Base-by-base conservation (phyloP, 495 filamentous ascomycete genomes). In the Podospora pseudopauciseta region DNA sequence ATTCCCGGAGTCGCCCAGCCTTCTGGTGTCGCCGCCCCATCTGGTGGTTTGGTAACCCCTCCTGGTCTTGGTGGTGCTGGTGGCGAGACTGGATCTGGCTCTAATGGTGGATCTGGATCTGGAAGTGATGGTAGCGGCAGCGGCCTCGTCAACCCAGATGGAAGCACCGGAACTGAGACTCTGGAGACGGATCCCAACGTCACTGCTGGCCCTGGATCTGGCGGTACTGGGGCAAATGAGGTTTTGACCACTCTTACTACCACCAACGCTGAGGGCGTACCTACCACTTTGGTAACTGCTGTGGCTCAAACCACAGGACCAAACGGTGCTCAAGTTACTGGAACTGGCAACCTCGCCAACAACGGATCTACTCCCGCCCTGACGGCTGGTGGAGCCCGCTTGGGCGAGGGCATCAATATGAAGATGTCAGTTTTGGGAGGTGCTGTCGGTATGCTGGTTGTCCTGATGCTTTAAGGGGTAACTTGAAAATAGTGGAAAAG, bases 161-260 rank as follows among this genome's bases (percentile, higher is more conserved):
- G 55, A 19, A 63, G 27, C 32, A 32, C 5, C 18, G 27, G 26
- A 4, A 19, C 61, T 18, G 61, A 63, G 23, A 63, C 60, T 5
- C 30, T 62, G 2, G 23, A 15, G 15, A n/a, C 27, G 18, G 60
- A 62, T 16, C 19, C 19, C 5, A n/a, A n/a, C 5, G 60, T 62
- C 5, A 62, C 61, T 44, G 19, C 30, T 63, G 13, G 9, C 5
- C 27, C 32, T n/a, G 32, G 34, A 5, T 28, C 27, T 39, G 19
- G 16, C 18, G 7, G 26, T 13, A 32, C 30, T 26, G 30, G 11
- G 11, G 61, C 15, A 3, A 15, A 1, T 18, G 30, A 39, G n/a
- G 61, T 44, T n/a, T 49, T 63, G 28, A 63, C 61, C n/a, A 63
- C 61, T 3, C 61, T 63, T 15, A 61, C 59, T 9, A 63, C 61